A percentile compares a stretch with the other conserved stretches of the same genome.
Conservation (phyloP, 148 eudicot genomes). For the Rhododendron molle region DNA sequence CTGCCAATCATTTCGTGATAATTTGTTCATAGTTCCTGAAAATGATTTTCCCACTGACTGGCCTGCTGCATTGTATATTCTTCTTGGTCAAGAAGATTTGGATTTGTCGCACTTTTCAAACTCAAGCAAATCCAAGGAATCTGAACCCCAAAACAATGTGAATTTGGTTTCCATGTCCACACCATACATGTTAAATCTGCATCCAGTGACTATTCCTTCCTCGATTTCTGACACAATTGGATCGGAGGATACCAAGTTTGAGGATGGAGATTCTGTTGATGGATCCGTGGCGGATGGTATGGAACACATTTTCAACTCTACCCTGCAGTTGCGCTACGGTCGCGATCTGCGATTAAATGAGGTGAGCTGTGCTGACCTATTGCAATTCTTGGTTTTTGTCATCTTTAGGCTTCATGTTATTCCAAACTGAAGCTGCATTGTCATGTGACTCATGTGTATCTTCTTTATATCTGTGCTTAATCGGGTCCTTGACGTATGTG, state of each 20-base stretch:
- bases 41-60: constrained; percentile 57
- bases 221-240: constrained; percentile 63
- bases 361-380: constrained; percentile 34
- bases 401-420: neutral
- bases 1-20: neutral
- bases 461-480: neutral
- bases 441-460: neutral
- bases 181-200: constrained; percentile 85
- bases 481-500: neutral
- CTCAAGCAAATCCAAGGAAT: constrained; percentile 47
- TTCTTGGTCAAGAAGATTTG: constrained; percentile 97
- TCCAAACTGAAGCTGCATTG: neutral
- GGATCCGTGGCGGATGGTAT: constrained; percentile 76
- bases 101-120: constrained; percentile 57
- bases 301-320: constrained; percentile 93
- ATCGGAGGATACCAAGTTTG: constrained; percentile 51
- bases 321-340: constrained; percentile 87
- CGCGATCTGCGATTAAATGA: constrained; percentile 92
- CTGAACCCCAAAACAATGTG: constrained; percentile 48
- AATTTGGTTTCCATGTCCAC: constrained; percentile 72
- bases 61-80: constrained; percentile 96
- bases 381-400: neutral
- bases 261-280: constrained; percentile 64
- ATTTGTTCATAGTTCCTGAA: neutral
- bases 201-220: constrained; percentile 78